Evolutionary conservation across 345 rosid genomes (phyloP).

Genomic region (Anacardium occidentale): DNA sequence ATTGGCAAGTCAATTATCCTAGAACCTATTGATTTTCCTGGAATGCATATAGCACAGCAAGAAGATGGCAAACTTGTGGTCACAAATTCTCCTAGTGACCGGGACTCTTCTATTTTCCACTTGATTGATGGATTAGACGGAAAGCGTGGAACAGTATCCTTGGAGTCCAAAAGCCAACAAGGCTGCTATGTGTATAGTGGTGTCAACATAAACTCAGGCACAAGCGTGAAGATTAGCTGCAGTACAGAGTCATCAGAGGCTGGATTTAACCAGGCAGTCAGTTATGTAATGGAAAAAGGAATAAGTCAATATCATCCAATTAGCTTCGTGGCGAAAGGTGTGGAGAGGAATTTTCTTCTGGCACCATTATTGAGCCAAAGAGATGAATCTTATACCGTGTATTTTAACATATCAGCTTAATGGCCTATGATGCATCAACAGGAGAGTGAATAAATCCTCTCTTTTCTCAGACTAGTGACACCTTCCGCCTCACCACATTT

Average conservation of each 20-base stretch:
- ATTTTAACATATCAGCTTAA: conserved; percentile 59
- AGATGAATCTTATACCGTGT: conserved; percentile 79
- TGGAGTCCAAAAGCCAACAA: conserved; percentile 45
- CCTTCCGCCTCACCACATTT: not conserved
- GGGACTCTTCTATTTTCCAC: conserved; percentile 42
- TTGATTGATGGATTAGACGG: conserved; percentile 71
- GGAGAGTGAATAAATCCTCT: not conserved
- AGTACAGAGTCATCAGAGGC: conserved; percentile 25
- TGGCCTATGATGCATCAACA: not conserved
- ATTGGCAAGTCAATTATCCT: conserved; percentile 58
- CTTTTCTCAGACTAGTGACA: not conserved
- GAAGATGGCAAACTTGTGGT: conserved; percentile 41
- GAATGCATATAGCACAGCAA: conserved; percentile 53
- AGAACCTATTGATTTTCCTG: conserved; percentile 81
- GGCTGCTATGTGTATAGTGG: conserved; percentile 66
- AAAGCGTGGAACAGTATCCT: conserved; percentile 47
- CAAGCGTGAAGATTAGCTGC: conserved; percentile 52
- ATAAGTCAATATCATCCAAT: conserved; percentile 59
- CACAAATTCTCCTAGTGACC: conserved; percentile 26
- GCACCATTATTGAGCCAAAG: conserved; percentile 64
- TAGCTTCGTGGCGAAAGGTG: conserved; percentile 76
- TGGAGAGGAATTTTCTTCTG: conserved; percentile 59
- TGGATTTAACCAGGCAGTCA: conserved; percentile 45
- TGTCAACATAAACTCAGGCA: conserved; percentile 30
- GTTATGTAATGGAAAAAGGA: conserved; percentile 55